Percentiles rank a stretch among this genome's conserved stretches.
These are phyloP conservation scores for Fagus sylvatica DNA, from an alignment of 306 rosid species.

Conservation along the genomic window DNA sequence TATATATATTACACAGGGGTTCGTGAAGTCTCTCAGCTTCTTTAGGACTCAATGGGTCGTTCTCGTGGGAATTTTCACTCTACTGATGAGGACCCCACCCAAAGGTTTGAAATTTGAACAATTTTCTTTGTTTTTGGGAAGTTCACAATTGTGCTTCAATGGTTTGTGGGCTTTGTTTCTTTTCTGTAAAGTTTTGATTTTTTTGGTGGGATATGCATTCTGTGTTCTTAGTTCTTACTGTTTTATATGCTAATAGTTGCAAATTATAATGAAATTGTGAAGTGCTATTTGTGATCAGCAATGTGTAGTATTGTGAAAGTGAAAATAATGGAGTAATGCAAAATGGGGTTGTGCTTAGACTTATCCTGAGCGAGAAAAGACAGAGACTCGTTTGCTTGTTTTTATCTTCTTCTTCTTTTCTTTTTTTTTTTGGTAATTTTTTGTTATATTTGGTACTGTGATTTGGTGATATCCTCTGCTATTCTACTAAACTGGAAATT, in stretches of 20 bases:
- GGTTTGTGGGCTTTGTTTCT: slow-evolving; percentile 8
- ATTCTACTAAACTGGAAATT: not conserved
- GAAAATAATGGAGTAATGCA: not conserved
- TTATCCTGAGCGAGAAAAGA: not conserved
- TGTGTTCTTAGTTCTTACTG: not conserved
- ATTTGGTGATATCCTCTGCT: not conserved
- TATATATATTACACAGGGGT: slow-evolving; percentile 4
- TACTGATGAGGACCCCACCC: slow-evolving; percentile 84
- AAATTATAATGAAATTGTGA: not conserved
- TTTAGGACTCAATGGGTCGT: slow-evolving; percentile 74
- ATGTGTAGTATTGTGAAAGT: not conserved
- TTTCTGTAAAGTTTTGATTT: slow-evolving; percentile 11
- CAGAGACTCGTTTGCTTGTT: not conserved
- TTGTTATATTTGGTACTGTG: not conserved
- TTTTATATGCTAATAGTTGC: not conserved
- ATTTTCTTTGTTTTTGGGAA: not conserved
- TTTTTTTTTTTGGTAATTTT: too few species aligned
- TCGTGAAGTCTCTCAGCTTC: slow-evolving; percentile 26
- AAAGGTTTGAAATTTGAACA: slow-evolving; percentile 51
- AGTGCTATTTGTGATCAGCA: not conserved
- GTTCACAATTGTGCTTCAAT: slow-evolving; percentile 6
- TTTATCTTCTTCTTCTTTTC: too few species aligned
- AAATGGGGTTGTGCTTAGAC: not conserved
- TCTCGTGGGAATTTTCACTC: slow-evolving; percentile 88
- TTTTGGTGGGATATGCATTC: not conserved